Evolutionary conservation across 2,329 filamentous ascomycete species (phyloP), one percentile per base, ranked within the genome.

Genomic region (Pseudogymnoascus sp.): DNA sequence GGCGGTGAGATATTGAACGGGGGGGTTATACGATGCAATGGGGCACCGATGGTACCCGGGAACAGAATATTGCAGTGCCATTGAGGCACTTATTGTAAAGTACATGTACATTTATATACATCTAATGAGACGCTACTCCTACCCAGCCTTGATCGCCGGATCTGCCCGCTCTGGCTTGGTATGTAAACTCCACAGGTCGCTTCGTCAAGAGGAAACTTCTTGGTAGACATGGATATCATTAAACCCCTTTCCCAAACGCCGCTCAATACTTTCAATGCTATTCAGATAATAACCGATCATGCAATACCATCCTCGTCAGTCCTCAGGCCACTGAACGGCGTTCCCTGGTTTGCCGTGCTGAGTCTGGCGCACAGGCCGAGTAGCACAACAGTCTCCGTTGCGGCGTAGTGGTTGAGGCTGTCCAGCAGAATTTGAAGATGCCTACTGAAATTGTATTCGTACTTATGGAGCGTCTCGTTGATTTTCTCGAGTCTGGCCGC

Each of bases 401-500:
- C 95, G 2, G 95, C 95, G 70, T 97, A 96, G 75, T 97, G 96
- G 70, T 99, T 97, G 66, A 99, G 81, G 65, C 91, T 93, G 73
- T 97, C 95, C 38, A 97, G 85, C 70, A 99, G 76, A 68, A 97
- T 96, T 78, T 96, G 93, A 70, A 99, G 77, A 76, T 97, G 93
- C 56, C 92, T 81, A 64, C 89, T 90, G 74, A 99, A 99, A 72
- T 96, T 96, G 67, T 88, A 87, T 75, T 99, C 95, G 79, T 96
- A 97, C 76, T 93, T 92, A 72, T 86, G 85, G 65, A 99, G 84
- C 64, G 93, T 91, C 67, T 96, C 93, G 66, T 91, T 89, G 62
- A 97, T 76, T 63, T 78, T 77, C 37, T 73, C 68, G 62, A 71
- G 67, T 63, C 66, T 66, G 60, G 61, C 69, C 59, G 63, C 71